Conservation (phyloP, 1,139 yeast species). For the Taphrina populina region DNA sequence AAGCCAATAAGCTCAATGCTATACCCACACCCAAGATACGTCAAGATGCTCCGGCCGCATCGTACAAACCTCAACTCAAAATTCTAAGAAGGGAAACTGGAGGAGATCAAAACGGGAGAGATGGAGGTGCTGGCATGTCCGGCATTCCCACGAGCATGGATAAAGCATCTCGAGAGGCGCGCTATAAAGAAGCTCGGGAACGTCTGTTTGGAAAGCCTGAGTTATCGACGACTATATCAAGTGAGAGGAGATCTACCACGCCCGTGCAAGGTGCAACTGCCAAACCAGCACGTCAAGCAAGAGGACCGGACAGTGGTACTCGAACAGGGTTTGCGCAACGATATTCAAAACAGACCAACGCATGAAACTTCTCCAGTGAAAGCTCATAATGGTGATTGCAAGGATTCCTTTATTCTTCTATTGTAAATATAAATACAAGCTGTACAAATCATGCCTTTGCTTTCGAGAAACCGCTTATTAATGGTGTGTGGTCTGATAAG, state of each 20-base stretch:
- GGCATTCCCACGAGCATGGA: conserved; percentile 1
- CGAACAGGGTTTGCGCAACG: conserved; percentile 17
- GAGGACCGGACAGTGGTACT: not conserved
- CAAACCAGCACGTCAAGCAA: conserved; percentile 12
- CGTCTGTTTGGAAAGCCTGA: conserved; percentile 14
- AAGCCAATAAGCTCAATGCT: conserved; percentile 11
- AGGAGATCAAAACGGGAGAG: not conserved
- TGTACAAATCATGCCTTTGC: no score
- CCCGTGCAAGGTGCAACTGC: not conserved
- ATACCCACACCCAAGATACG: not conserved
- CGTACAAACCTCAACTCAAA: conserved; percentile 17
- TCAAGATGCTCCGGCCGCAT: not conserved
- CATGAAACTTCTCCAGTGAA: no score
- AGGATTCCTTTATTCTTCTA: no score
- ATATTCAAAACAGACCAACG: no score
- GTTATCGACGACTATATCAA: not conserved
- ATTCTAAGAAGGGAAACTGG: conserved; percentile 12
- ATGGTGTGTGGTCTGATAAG: no score
- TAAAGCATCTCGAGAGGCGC: conserved; percentile 11
- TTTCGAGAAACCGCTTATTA: no score
- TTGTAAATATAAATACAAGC: no score
- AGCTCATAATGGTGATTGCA: no score
- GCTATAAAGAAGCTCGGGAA: conserved; percentile 26
- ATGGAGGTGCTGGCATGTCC: not conserved
- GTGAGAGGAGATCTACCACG: not conserved